phyloP scores from a whole-genome alignment of 2,329 filamentous ascomycete species.

The Hirsutella minnesotensis region DNA sequence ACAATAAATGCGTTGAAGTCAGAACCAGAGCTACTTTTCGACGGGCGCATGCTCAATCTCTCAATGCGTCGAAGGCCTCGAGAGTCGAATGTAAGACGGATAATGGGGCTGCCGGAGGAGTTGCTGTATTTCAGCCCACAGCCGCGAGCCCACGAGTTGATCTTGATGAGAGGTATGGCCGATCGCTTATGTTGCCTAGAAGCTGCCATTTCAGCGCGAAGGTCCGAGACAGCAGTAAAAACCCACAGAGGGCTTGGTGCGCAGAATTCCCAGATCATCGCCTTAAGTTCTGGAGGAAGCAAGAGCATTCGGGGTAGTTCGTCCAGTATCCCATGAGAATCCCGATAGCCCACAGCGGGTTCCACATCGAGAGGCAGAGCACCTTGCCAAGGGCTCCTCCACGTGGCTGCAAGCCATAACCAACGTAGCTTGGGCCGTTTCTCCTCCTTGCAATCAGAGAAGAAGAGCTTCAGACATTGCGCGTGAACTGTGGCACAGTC shows the following conservation, averaged over 20 bases:
- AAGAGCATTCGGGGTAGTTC: not conserved
- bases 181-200: not conserved
- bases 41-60: not conserved
- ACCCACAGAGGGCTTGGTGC: not conserved
- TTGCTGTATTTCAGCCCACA: not conserved
- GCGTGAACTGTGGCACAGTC: constrained; percentile 1
- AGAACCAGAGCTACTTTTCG: not conserved
- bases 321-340: not conserved
- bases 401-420: constrained; percentile 3
- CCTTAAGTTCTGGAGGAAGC: not conserved
- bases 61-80: constrained; percentile 1
- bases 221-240: constrained; percentile 1
- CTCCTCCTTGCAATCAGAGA: not conserved
- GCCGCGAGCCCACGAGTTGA: constrained; percentile 1
- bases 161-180: not conserved
- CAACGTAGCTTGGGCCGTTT: not conserved
- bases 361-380: constrained; percentile 1
- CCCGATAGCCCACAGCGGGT: not conserved
- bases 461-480: constrained; percentile 1
- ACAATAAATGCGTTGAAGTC: constrained; percentile 1
- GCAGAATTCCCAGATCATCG: constrained; percentile 1
- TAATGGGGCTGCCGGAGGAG: not conserved
- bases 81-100: not conserved
- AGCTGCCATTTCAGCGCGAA: not conserved
- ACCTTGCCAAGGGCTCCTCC: constrained; percentile 3